Conservation (phyloP, 208 protist species). For the Vickermania spadyakhi region DNA sequence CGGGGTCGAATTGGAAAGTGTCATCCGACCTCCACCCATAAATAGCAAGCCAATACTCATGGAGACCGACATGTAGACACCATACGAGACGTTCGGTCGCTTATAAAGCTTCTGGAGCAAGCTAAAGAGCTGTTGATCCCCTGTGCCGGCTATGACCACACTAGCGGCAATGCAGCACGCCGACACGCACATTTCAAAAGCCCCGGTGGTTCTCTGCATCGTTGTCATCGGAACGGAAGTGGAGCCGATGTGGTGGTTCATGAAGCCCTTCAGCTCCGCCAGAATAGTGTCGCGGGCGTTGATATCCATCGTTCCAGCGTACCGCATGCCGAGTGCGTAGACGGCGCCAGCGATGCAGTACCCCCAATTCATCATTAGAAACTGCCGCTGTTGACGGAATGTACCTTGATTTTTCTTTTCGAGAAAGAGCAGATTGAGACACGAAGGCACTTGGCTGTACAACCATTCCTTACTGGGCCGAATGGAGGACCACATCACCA, state of each 20-base stretch:
- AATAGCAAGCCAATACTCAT: conserved; percentile 95
- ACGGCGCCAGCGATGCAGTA: conserved; percentile 64
- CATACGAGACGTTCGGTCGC: conserved; percentile 69
- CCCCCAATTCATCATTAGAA: conserved; percentile 68
- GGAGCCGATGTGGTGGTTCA: conserved; percentile 44
- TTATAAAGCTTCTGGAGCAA: conserved; percentile 63
- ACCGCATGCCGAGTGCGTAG: conserved; percentile 67
- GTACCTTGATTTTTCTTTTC: conserved; percentile 12
- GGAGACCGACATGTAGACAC: conserved; percentile 90
- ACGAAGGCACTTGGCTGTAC: conserved; percentile 26
- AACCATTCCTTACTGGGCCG: conserved; percentile 44
- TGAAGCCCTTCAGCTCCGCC: conserved; percentile 62
- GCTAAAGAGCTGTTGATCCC: conserved; percentile 68
- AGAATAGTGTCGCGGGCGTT: conserved; percentile 38
- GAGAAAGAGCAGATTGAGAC: conserved; percentile 20
- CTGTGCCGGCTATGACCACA: conserved; percentile 91
- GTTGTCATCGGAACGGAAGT: conserved; percentile 29
- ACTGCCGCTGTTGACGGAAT: conserved; percentile 48
- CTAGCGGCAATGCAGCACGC: conserved; percentile 50
- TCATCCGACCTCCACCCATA: conserved; percentile 86
- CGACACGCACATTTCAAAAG: conserved; percentile 65
- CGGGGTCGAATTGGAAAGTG: conserved; percentile 66
- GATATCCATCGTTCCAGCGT: conserved; percentile 66
- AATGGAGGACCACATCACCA: conserved; percentile 53
- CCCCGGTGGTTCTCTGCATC: conserved; percentile 61